Conservation (phyloP, 208 protist species). For the Leishmania turanica region DNA sequence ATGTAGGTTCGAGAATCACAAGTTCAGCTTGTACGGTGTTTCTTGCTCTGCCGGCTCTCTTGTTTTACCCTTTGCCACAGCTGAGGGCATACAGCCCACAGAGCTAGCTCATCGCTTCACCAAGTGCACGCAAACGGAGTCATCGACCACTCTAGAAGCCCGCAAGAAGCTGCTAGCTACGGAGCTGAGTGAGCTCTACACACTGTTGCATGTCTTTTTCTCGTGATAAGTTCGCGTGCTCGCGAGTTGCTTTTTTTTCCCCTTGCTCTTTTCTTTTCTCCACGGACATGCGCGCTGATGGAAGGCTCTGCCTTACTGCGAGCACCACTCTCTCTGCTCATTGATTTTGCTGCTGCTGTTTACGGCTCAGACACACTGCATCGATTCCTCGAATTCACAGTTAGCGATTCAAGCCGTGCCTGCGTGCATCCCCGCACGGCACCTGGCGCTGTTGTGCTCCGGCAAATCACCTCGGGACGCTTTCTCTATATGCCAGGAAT, state of each 20-base stretch:
- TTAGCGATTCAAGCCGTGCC: not conserved
- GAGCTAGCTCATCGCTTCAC: not conserved
- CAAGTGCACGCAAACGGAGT: slow-evolving; percentile 17
- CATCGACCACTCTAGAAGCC: slow-evolving; percentile 1
- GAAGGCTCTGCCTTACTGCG: not conserved
- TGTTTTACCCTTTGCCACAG: not conserved
- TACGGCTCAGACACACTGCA: not conserved
- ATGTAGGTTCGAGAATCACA: slow-evolving; percentile 7
- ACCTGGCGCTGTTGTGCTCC: not conserved
- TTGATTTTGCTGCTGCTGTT: not conserved
- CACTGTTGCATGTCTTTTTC: slow-evolving; percentile 68
- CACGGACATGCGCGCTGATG: not conserved
- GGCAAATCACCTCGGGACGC: not conserved
- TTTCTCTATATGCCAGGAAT: not conserved
- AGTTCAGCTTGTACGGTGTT: not conserved
- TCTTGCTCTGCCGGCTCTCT: not conserved
- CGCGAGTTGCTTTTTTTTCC: not conserved
- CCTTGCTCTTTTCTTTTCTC: not conserved
- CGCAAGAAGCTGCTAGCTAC: slow-evolving; percentile 30
- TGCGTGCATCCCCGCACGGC: not conserved
- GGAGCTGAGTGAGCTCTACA: slow-evolving; percentile 65
- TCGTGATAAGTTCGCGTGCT: slow-evolving; percentile 11
- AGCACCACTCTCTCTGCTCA: not conserved
- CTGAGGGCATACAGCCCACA: not conserved
- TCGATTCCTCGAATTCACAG: not conserved